Evolutionary conservation across 345 rosid genomes (phyloP), one percentile per base, ranked within the genome.

Genomic region (Clausena lansium): DNA sequence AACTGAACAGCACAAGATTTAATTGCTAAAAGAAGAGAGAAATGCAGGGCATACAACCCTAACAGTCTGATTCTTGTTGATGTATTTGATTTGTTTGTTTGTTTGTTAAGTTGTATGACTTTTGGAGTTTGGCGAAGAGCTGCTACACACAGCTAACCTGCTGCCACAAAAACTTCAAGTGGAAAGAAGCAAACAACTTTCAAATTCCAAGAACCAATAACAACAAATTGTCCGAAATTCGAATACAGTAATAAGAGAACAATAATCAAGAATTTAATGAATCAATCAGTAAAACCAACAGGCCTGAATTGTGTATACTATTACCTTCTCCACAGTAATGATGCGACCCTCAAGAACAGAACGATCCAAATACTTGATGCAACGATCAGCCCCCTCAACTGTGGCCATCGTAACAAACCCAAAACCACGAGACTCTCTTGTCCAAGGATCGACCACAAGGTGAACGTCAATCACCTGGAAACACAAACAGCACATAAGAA

Each of bases 141-240:
- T 93, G 94, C 94, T 88, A 88, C 95, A 86, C 88, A 91, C 95
- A 93, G 97, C 94, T 91, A 88, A 90, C 98, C 97, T 93, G 96
- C 90, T 92, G 98, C 83, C 86, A 92, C 88, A 91, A 76, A 90
- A 91, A 84, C 94, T 91, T 88, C 88, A 91, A 87, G 91, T 78
- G 89, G 89, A 90, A 90, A 90, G 84, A 90, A 81, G 89, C 89
- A 88, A 93, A 89, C 88, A 85, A 81, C 89, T 87, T 87, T 85
- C 88, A 92, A 89, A 78, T 71, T 73, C 82, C 64, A 71, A 74
- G 79, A 76, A 77, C 78, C 63, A 70, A 65, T 9, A 81, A 27
- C 33, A 81, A 69, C 33, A 81, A 69, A 76, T 32, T 70, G 73
- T 83, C 80, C 81, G 74, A 14, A 79, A 76, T 64, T 22, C 52